Evolutionary conservation across 2,329 filamentous ascomycete species (phyloP).

Genomic region (Colletotrichum somersetense): DNA sequence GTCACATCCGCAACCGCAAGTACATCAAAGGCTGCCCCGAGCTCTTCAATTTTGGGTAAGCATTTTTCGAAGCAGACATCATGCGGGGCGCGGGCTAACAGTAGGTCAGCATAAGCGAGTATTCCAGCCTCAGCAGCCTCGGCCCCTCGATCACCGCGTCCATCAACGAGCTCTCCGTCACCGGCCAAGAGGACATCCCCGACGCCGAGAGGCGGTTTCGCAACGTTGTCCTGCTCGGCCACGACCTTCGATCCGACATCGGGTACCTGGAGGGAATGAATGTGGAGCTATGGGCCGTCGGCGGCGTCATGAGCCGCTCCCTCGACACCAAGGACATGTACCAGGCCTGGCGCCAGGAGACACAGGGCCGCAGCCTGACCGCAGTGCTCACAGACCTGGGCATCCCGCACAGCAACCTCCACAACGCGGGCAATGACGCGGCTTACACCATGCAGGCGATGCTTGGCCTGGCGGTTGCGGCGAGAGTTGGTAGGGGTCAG

Average conservation of each 20-base stretch:
- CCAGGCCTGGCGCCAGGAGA: constrained; percentile 69
- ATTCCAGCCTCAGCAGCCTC: constrained; percentile 53
- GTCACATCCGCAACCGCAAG: constrained; percentile 72
- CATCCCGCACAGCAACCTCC: constrained; percentile 37
- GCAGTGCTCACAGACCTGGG: constrained; percentile 63
- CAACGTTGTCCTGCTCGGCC: constrained; percentile 78
- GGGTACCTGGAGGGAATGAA: constrained; percentile 65
- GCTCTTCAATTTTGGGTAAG: constrained; percentile 80
- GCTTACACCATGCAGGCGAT: constrained; percentile 43
- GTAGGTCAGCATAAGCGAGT: constrained; percentile 55
- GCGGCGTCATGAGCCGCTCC: constrained; percentile 68
- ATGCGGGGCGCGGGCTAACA: constrained; percentile 13
- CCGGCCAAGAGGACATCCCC: neutral
- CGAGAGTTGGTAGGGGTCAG: constrained; percentile 1
- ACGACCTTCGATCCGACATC: constrained; percentile 77
- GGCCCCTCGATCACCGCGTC: constrained; percentile 52
- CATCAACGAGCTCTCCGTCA: constrained; percentile 47
- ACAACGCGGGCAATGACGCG: constrained; percentile 43
- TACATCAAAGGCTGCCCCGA: constrained; percentile 82
- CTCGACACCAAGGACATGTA: constrained; percentile 82
- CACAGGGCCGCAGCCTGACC: constrained; percentile 68
- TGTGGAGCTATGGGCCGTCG: constrained; percentile 65
- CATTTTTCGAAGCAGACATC: neutral
- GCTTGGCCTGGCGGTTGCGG: constrained; percentile 45
- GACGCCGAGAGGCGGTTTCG: constrained; percentile 17